phyloP scores from a whole-genome alignment of 2,329 filamentous ascomycete genomes.

The Aspergillus neoniger region DNA sequence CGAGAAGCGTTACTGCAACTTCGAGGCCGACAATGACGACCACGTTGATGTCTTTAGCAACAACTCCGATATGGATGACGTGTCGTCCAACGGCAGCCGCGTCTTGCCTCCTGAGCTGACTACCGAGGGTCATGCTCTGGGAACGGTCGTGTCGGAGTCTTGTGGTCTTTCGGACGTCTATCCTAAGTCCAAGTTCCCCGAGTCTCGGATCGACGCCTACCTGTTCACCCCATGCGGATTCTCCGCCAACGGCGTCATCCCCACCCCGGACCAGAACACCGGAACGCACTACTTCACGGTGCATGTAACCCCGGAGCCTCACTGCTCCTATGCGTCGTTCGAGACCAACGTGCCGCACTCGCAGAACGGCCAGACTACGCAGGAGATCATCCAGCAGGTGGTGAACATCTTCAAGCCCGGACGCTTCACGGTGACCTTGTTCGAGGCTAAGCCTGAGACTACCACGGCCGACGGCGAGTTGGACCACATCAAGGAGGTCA shows the following conservation, averaged over 20 bases:
- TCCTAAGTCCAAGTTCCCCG: slow-evolving; percentile 80
- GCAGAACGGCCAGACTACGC: slow-evolving; percentile 83
- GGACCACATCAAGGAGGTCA: slow-evolving; percentile 35
- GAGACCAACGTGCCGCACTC: slow-evolving; percentile 95
- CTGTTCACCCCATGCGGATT: slow-evolving; percentile 96
- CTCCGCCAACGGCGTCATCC: slow-evolving; percentile 93
- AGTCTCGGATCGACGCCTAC: slow-evolving; percentile 92
- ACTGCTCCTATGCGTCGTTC: slow-evolving; percentile 97
- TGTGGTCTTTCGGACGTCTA: slow-evolving; percentile 91
- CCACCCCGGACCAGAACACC: slow-evolving; percentile 64
- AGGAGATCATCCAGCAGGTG: slow-evolving; percentile 89
- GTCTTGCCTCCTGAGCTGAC: slow-evolving; percentile 72
- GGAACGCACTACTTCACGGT: slow-evolving; percentile 94
- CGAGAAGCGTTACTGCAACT: slow-evolving; percentile 74
- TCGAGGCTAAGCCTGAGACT: slow-evolving; percentile 74
- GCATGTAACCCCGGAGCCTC: slow-evolving; percentile 93
- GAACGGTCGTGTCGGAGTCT: slow-evolving; percentile 84
- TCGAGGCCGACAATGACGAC: slow-evolving; percentile 63
- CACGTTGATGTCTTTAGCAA: slow-evolving; percentile 76
- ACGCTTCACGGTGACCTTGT: slow-evolving; percentile 95
- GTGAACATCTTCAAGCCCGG: slow-evolving; percentile 95
- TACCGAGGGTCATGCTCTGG: slow-evolving; percentile 90
- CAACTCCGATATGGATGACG: slow-evolving; percentile 62
- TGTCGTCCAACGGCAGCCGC: slow-evolving; percentile 52
- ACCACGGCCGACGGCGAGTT: slow-evolving; percentile 20